Evolutionary conservation across 805 yeast genomes (phyloP).

Genomic region (Nakazawaea anatomiae): DNA sequence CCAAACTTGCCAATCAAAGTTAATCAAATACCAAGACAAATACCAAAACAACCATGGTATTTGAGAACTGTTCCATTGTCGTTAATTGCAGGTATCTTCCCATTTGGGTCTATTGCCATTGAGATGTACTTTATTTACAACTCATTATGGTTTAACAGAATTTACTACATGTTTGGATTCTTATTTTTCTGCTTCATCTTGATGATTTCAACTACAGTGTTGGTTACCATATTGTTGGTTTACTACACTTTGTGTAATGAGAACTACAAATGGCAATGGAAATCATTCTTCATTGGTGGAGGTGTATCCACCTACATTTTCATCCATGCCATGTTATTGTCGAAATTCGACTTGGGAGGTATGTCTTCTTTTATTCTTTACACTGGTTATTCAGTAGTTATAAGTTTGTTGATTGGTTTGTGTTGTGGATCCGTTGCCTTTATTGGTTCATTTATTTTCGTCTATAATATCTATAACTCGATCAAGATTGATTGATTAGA

Average conservation of each 20-base stretch:
- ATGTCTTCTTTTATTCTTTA: constrained; percentile 73
- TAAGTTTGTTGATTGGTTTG: constrained; percentile 66
- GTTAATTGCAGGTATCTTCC: constrained; percentile 82
- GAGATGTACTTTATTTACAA: constrained; percentile 90
- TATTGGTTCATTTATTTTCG: constrained; percentile 64
- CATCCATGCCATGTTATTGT: constrained; percentile 71
- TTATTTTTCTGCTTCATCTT: constrained; percentile 81
- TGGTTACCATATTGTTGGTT: constrained; percentile 73
- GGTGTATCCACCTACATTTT: constrained; percentile 85
- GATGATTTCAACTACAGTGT: constrained; percentile 73
- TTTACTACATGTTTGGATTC: constrained; percentile 97
- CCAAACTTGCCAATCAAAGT: constrained; percentile 67
- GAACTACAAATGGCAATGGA: constrained; percentile 98
- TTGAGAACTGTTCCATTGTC: constrained; percentile 62
- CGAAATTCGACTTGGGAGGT: constrained; percentile 66
- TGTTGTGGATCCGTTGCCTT: constrained; percentile 89
- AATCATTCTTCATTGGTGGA: constrained; percentile 79
- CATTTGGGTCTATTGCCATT: constrained; percentile 91
- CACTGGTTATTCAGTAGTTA: constrained; percentile 73
- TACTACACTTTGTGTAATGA: constrained; percentile 86
- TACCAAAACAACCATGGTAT: constrained; percentile 87
- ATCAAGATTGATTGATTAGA: constrained; percentile 79
- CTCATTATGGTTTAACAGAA: constrained; percentile 89
- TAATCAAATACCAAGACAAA: constrained; percentile 94
- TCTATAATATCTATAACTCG: constrained; percentile 73